Evolutionary conservation across 2,329 filamentous ascomycete genomes (phyloP).

Genomic region (Nigrospora sphaerica): DNA sequence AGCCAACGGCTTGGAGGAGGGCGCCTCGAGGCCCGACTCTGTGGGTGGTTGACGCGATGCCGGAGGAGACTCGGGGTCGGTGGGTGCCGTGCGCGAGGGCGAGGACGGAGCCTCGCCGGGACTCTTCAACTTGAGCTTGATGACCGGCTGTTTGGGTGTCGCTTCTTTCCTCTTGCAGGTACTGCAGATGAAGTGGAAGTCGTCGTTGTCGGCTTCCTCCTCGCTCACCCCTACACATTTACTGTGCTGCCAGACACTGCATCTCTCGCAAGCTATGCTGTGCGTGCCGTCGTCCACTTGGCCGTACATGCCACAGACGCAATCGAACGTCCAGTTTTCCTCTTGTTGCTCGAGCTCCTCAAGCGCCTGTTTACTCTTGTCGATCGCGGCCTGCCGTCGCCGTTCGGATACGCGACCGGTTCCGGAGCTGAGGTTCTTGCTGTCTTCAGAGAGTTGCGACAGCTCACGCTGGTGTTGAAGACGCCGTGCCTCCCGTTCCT

Average conservation of each 20-base stretch:
- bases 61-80: slow-evolving; percentile 11
- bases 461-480: slow-evolving; percentile 80
- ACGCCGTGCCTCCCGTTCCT: slow-evolving; percentile 78
- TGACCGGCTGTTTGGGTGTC: slow-evolving; percentile 48
- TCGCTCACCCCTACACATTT: slow-evolving; percentile 79
- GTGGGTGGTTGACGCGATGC: slow-evolving; percentile 3
- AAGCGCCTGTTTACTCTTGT: slow-evolving; percentile 70
- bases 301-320: slow-evolving; percentile 82
- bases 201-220: slow-evolving; percentile 70
- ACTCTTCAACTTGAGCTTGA: slow-evolving; percentile 46
- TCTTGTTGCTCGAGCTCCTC: slow-evolving; percentile 62
- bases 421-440: slow-evolving; percentile 44
- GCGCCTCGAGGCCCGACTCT: slow-evolving; percentile 11
- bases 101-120: slow-evolving; percentile 15
- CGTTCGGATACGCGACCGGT: slow-evolving; percentile 66
- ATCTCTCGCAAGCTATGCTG: slow-evolving; percentile 88
- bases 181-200: slow-evolving; percentile 81
- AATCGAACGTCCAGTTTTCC: slow-evolving; percentile 92
- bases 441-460: slow-evolving; percentile 69
- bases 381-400: slow-evolving; percentile 74
- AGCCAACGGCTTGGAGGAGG: slow-evolving; percentile 8
- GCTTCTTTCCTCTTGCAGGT: slow-evolving; percentile 65
- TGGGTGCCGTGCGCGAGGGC: slow-evolving; percentile 12
- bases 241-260: slow-evolving; percentile 96
- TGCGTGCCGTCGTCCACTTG: slow-evolving; percentile 92